Base-by-base conservation (phyloP, 2,329 filamentous ascomycete species). In the Graphilbum fragrans region DNA sequence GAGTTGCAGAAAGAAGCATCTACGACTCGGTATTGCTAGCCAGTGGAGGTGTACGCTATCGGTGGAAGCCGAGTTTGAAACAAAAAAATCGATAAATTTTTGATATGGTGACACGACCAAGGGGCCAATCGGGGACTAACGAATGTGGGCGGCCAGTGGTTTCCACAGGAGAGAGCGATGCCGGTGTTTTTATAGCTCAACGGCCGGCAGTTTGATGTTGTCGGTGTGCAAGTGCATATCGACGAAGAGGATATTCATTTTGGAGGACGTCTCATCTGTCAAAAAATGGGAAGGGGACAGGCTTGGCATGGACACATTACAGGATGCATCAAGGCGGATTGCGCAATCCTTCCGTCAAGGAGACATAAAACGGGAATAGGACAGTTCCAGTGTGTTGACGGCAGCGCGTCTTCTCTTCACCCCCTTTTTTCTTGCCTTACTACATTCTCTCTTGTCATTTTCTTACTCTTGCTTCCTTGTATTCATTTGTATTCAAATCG, bases 341-440 rank as follows among this genome's bases (percentile, higher is more conserved):
- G 35, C 25, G 41, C 38, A 27, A 40, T 37, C 32, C 25, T 39
- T 37, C 34, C 31, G 18, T 36, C 27, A 14, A 6, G 27, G 36
- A 29, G 37, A 32, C 23, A 38, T 20, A 27, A 25, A 7, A 4
- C 20, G 19, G 34, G 34, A 32, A 19, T 34, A 17, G 34, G 39
- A 32, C 35, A 35, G 18, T 25, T 34, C 17, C n/a, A 18, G 7
- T 34, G 32, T 34, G 32, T 18, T 35, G 10, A 18, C 6, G 33
- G 17, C 17, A 35, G 17, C 17, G 19, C 19, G 42, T 33, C 35
- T 21, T 44, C 20, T 35, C 11, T 32, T 39, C 25, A 38, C 32
- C 7, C 18, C 38, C 25, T 29, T 19, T 31, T 43, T 41, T 35
- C 22, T 25, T 41, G 17, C 21, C 38, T 44, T 39, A 36, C 41